Evolutionary conservation across 768 basidiomycete genomes (phyloP), one percentile per base, ranked within the genome.

Genomic region (Lepiota venenata): DNA sequence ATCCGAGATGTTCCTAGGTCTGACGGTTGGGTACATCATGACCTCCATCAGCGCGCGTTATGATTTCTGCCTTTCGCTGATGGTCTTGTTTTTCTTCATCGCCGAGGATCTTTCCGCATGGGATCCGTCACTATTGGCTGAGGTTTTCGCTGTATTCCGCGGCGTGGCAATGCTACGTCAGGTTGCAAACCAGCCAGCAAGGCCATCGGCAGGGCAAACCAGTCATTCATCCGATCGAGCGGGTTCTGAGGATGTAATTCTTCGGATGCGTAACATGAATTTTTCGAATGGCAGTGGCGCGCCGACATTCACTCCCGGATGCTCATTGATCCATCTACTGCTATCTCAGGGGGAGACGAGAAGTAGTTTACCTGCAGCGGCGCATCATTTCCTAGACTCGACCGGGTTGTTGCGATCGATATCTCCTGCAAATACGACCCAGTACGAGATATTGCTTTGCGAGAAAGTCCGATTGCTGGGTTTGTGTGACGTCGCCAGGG

Each of bases 91-190:
- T 15, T 85, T 90, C 65, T 89, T 90, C 72, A 73, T 88, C 47
- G 76, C 82, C 6, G 82, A 85, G 21, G 80, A 84, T 37, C 69
- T 87, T n/a, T 69, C 71, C 35, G 69, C 74, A 32, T 87, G 87
- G 83, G 82, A 86, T 62, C 80, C 82, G 15, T 71, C 82, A 18
- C 62, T 89, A 22, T 67, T 88, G 44, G 83, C 82, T 8, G 88
- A 91, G 64, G 79, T 90, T 20, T 85, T 92, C 66, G 87, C 87
- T 7, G 83, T 91, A 22, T 91, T 87, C 60, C 79, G 89, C n/a
- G 88, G 87, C 12, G 71, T 88, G 20, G 82, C 86, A 20, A 86
- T 89, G 74, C 72, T 91, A 16, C 85, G 83, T 22, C 79, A 77
- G 54, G 72, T 84, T 44, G 71, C 77, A 14, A 74, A 74, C 45